Percentiles rank a stretch among this genome's conserved stretches.
Conservation (phyloP, 345 rosid genomes). For the Moricandia moricandioides region DNA sequence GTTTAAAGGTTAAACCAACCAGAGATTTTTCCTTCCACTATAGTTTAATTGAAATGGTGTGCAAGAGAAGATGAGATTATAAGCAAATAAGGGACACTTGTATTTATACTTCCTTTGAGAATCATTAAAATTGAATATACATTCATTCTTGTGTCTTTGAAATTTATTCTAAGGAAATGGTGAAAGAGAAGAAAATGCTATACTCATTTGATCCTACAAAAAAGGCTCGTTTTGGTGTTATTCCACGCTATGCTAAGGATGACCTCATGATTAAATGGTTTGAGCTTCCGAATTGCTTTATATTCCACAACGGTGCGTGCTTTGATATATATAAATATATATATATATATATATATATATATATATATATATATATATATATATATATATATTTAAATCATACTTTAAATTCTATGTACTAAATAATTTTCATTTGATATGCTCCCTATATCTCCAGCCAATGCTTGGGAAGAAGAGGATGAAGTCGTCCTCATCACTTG, state of each 20-base stretch:
- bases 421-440: slow-evolving; percentile 26
- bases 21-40: background rate
- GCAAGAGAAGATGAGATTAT: background rate
- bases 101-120: slow-evolving; percentile 18
- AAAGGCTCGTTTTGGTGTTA: slow-evolving; percentile 84
- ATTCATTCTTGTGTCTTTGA: background rate
- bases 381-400: too few species aligned
- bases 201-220: slow-evolving; percentile 73
- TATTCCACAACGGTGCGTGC: slow-evolving; percentile 78
- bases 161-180: slow-evolving; percentile 71
- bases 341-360: too few species aligned
- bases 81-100: slow-evolving; percentile 7
- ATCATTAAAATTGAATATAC: background rate
- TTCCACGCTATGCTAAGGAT: slow-evolving; percentile 84
- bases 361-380: too few species aligned
- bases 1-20: background rate
- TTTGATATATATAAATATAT: too few species aligned
- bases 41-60: background rate
- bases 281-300: slow-evolving; percentile 96
- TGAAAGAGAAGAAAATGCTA: slow-evolving; percentile 69
- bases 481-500: slow-evolving; percentile 86
- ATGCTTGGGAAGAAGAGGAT: slow-evolving; percentile 96
- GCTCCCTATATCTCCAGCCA: slow-evolving; percentile 47
- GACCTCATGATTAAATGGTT: slow-evolving; percentile 82
- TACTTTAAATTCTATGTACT: too few species aligned